Conservation (phyloP, 441 rosid genomes). For the Flueggea neowawraea region DNA sequence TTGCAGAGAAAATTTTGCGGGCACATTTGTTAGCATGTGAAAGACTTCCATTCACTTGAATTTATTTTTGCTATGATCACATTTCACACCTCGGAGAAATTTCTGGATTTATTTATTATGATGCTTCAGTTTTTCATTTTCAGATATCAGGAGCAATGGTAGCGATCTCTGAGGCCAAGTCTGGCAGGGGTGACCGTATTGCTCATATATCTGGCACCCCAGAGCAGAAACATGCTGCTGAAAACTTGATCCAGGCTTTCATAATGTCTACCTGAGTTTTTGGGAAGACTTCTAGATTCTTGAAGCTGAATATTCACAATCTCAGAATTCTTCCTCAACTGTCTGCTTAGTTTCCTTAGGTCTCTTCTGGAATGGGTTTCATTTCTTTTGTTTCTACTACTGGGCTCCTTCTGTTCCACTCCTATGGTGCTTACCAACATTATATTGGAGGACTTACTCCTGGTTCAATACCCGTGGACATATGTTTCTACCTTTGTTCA, state of each 20-base stretch:
- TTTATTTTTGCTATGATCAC: too few relatives aligned
- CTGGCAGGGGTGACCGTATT: slow-evolving; percentile 74
- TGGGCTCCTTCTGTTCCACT: slow-evolving; percentile 36
- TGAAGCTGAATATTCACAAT: slow-evolving; percentile 31
- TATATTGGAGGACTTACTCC: slow-evolving; percentile 30
- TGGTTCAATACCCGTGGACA: slow-evolving; percentile 29
- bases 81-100: not conserved
- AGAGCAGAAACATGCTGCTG: slow-evolving; percentile 90
- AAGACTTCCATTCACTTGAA: too few relatives aligned
- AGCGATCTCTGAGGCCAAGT: slow-evolving; percentile 83
- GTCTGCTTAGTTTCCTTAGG: slow-evolving; percentile 43
- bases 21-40: too few relatives aligned
- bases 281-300: slow-evolving; percentile 10
- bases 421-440: slow-evolving; percentile 35
- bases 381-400: slow-evolving; percentile 32
- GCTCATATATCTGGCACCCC: slow-evolving; percentile 89
- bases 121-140: slow-evolving; percentile 22
- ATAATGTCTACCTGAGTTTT: slow-evolving; percentile 74
- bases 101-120: slow-evolving; percentile 1
- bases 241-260: slow-evolving; percentile 97
- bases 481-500: slow-evolving; percentile 30
- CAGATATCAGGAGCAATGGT: slow-evolving; percentile 97
- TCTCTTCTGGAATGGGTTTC: slow-evolving; percentile 28
- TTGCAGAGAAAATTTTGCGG: too few relatives aligned
- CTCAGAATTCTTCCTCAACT: slow-evolving; percentile 29